A percentile compares a stretch with the other conserved stretches of the same genome.
These are phyloP conservation scores for Colletotrichum graminicola DNA, from an alignment of 2,329 filamentous ascomycete species.

Conservation along the genomic window DNA sequence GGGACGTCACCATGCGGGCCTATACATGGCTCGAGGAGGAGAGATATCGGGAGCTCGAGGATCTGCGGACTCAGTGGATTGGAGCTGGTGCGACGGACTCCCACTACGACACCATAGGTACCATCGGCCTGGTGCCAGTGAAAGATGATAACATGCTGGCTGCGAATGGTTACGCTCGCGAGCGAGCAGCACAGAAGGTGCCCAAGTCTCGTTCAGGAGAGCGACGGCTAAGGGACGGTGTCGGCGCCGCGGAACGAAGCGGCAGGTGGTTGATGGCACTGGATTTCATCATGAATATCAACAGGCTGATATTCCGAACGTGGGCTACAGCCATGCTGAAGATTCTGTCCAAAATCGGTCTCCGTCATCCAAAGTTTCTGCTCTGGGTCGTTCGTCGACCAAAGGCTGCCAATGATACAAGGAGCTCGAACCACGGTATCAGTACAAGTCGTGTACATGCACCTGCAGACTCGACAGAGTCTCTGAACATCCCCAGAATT, in stretches of 20 bases:
- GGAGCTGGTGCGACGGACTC: slow-evolving; percentile 60
- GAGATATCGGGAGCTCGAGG: slow-evolving; percentile 81
- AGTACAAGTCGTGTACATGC: not conserved
- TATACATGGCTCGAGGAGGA: slow-evolving; percentile 96
- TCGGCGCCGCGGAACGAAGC: slow-evolving; percentile 83
- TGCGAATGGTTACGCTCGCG: slow-evolving; percentile 74
- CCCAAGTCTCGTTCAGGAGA: slow-evolving; percentile 60
- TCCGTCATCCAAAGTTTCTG: slow-evolving; percentile 75
- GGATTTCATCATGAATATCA: slow-evolving; percentile 83
- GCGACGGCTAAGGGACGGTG: slow-evolving; percentile 69
- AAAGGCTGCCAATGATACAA: slow-evolving; percentile 46
- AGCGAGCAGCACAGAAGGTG: slow-evolving; percentile 74
- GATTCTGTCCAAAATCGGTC: slow-evolving; percentile 68
- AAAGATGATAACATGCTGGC: slow-evolving; percentile 58
- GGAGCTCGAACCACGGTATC: slow-evolving; percentile 20
- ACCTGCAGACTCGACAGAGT: not conserved
- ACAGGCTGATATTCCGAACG: slow-evolving; percentile 71
- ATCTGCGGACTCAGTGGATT: slow-evolving; percentile 64
- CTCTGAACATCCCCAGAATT: slow-evolving; percentile 66
- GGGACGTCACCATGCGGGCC: slow-evolving; percentile 76
- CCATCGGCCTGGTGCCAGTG: slow-evolving; percentile 68
- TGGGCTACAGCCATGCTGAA: slow-evolving; percentile 66
- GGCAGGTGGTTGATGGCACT: slow-evolving; percentile 82
- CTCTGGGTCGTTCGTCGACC: slow-evolving; percentile 60
- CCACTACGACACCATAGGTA: slow-evolving; percentile 65